phyloP scores from a whole-genome alignment of 169 alveolate species.

The Ichthyophthirius multifiliis region DNA sequence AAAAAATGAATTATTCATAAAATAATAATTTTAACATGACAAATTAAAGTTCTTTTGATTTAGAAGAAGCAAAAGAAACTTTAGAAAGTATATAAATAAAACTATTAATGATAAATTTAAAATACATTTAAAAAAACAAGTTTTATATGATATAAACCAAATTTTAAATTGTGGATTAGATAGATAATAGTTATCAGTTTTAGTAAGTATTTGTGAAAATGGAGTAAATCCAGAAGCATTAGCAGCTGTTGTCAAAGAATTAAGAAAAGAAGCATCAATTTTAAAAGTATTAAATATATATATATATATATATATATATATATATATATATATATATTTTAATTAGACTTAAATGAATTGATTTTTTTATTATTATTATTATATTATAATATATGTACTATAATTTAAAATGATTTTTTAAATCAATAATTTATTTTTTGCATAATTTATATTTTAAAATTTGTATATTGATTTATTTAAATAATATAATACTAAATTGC shows the following conservation, averaged over 20 bases:
- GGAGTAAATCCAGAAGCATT: conserved; percentile 89
- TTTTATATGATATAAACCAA: conserved; percentile 67
- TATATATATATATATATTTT: too few relatives aligned
- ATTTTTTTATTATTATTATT: too few relatives aligned
- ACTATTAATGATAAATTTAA: background rate
- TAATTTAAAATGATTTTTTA: too few relatives aligned
- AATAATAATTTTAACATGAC: conserved; percentile 4
- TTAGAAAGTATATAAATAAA: conserved; percentile 48
- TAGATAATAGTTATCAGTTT: conserved; percentile 56
- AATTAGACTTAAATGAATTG: too few relatives aligned
- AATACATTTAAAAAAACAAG: background rate
- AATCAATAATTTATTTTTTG: too few relatives aligned
- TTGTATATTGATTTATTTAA: too few relatives aligned
- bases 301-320: background rate
- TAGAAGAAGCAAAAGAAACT: conserved; percentile 75
- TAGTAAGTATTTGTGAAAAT: conserved; percentile 68
- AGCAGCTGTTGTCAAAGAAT: conserved; percentile 81
- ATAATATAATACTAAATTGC: too few relatives aligned
- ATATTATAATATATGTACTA: too few relatives aligned
- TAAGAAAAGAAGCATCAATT: conserved; percentile 70
- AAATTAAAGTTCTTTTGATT: conserved; percentile 32
- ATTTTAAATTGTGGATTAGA: conserved; percentile 82
- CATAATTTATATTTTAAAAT: too few relatives aligned
- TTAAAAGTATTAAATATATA: conserved; percentile 28
- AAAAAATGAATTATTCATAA: background rate